Base-by-base conservation (phyloP, 257 asterid genomes). In the Paulownia fortunei region DNA sequence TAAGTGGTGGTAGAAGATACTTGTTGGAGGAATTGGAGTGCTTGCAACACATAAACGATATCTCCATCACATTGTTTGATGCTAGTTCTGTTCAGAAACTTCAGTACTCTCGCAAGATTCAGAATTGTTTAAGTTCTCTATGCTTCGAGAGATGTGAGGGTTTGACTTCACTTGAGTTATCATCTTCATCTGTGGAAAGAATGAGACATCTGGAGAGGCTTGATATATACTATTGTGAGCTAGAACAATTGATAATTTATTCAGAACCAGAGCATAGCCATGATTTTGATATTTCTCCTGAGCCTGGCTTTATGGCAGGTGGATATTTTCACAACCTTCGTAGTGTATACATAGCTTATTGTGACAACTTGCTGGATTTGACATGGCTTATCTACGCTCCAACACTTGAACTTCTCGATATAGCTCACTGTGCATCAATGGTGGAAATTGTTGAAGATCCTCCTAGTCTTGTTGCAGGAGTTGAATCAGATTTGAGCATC, bases 371-470 rank as follows among this genome's bases (percentile, higher is more conserved):
- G 61, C 52, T 49, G 37, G 74, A 79, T n/a, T 41, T 71, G 42
- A 61, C 82, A 11, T 79, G 78, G 78, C 78, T 79, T 8, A 42
- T 62, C 23, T 19, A 62, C 6, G 82, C 78, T 39, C 82, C 82
- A 55, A 36, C 47, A 49, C 78, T 79, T 37, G 82, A 79, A 26
- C 19, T 61, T 72, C 73, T 79, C n/a, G 82, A 79, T 8, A 72
- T 79, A 8, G 52, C 82, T 79, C 82, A 79, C n/a, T 79, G 82
- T 63, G 60, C 56, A 39, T 79, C 78, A 4, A 79, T 79, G 82
- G 54, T 51, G 18, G 82, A 72, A 42, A 79, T 79, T 61, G 82
- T 79, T n/a, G 15, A 30, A 44, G 72, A 3, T 55, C 60, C 3
- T 24, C 52, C 75, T 21, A 27, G 59, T 58, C 39, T 9, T 15